Evolutionary conservation across 2,329 filamentous ascomycete genomes (phyloP), one percentile per base, ranked within the genome.

Genomic region (Diaporthe sp.): DNA sequence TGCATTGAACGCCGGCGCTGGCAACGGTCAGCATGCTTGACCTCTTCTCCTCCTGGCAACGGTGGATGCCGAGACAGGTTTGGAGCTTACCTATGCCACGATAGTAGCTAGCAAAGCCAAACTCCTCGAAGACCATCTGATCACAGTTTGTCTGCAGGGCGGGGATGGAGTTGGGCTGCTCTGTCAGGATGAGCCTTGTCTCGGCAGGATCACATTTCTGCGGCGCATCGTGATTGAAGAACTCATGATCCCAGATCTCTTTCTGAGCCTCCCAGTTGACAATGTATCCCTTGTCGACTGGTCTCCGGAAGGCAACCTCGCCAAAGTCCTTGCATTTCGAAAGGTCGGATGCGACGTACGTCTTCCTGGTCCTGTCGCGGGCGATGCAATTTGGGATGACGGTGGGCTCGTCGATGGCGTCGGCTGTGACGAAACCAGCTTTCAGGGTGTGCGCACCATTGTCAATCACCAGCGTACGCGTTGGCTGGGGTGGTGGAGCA

Each of bases 261-360:
- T 95, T 96, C 86, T 99, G 92, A 0, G 94, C 93, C 84, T 99
- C 97, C 97, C 97, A 99, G 82, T 96, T 98, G 77, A 98, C 96
- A 68, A 98, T 89, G 82, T 94, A 98, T 10, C 97, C 97, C 84
- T 96, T 97, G 84, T 99, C 97, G 1, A 98, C 94, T 0, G 97
- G 97, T 0, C 96, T 89, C 1, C 96, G 91, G 81, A 98, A 98
- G 12, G 91, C 90, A 28, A 97, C 91, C 83, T 98, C 96, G 78
- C 95, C 95, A 86, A 95, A 98, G 82, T 99, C 96, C 78, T 90
- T 92, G 84, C 96, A 97, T 75, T 91, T 89, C 12, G 92, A 90
- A 2, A 98, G 87, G 79, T 98, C 94, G 0, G 94, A 92, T 20
- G 91, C 96, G 76, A 98, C 90, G 81, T 97, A 98, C 6, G 93